phyloP scores from a whole-genome alignment of 2,329 filamentous ascomycete species.

The Nannizziopsis arthrosporioides region DNA sequence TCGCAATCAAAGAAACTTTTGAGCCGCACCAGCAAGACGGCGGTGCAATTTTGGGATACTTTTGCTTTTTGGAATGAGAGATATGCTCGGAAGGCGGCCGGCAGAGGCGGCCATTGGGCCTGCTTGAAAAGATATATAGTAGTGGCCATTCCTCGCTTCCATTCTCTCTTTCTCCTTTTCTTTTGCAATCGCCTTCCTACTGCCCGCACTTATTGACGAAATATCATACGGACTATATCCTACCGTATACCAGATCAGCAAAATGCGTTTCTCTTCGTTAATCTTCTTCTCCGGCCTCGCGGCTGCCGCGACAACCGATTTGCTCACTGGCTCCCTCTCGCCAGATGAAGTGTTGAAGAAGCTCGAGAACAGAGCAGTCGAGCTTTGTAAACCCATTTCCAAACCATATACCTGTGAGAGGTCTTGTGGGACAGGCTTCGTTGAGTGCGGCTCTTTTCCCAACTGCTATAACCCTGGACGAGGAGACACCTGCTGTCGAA shows the following conservation, averaged over 20 bases:
- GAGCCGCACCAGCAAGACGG: constrained; percentile 4
- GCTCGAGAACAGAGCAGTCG: constrained; percentile 1
- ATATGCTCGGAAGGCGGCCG: neutral
- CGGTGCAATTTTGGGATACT: neutral
- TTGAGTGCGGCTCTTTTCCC: constrained; percentile 3
- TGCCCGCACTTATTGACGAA: neutral
- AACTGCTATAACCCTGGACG: constrained; percentile 10
- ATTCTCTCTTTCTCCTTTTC: neutral
- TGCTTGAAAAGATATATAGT: neutral
- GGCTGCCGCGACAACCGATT: neutral
- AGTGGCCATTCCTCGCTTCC: neutral
- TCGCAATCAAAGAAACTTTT: constrained; percentile 4
- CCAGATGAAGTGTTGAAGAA: neutral
- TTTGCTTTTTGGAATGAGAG: neutral
- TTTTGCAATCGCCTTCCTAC: neutral
- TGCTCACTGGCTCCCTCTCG: neutral
- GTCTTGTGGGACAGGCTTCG: constrained; percentile 8
- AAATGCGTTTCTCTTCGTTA: constrained; percentile 9
- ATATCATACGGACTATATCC: neutral
- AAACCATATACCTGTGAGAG: constrained; percentile 7
- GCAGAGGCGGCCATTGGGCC: neutral
- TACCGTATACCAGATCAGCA: neutral
- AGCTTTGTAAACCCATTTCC: constrained; percentile 5
- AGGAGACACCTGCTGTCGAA: constrained; percentile 10
- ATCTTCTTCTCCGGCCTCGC: constrained; percentile 3